Conservation (phyloP, 768 basidiomycete species). For the Auricularia sp. region DNA sequence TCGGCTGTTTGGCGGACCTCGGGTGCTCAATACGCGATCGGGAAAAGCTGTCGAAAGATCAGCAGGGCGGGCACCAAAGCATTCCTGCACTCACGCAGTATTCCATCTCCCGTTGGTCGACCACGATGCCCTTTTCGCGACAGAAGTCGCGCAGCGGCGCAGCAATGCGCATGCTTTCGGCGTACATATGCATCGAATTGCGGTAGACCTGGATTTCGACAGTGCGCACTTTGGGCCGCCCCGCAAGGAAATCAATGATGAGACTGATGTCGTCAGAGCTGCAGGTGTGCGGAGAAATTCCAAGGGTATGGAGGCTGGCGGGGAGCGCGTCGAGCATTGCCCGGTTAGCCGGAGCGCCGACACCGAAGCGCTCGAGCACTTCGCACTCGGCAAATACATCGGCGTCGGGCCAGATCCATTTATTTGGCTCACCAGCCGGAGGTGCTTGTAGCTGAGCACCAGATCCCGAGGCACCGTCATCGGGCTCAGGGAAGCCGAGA, state of each 20-base stretch:
- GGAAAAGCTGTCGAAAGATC: background rate
- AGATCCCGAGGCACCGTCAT: background rate
- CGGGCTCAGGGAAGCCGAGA: background rate
- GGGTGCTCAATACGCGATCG: background rate
- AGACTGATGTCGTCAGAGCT: background rate
- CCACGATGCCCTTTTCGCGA: background rate
- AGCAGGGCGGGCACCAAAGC: no score
- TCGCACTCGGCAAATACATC: background rate
- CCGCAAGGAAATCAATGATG: background rate
- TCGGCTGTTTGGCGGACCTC: background rate
- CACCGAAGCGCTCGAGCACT: background rate
- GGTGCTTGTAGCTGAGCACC: background rate
- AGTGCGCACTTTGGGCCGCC: background rate
- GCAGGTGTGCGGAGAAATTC: background rate
- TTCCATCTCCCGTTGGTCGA: background rate
- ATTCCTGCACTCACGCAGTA: background rate
- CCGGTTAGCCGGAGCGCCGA: background rate
- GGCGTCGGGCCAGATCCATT: background rate
- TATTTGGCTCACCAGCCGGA: background rate
- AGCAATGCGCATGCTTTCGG: background rate
- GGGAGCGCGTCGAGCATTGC: background rate
- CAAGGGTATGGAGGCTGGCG: background rate
- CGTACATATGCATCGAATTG: background rate
- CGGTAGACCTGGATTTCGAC: background rate
- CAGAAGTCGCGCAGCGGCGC: background rate